These are phyloP conservation scores for Backusella psychrophila DNA, from an alignment of 192 early-diverging fungal species.

Conservation along the genomic window DNA sequence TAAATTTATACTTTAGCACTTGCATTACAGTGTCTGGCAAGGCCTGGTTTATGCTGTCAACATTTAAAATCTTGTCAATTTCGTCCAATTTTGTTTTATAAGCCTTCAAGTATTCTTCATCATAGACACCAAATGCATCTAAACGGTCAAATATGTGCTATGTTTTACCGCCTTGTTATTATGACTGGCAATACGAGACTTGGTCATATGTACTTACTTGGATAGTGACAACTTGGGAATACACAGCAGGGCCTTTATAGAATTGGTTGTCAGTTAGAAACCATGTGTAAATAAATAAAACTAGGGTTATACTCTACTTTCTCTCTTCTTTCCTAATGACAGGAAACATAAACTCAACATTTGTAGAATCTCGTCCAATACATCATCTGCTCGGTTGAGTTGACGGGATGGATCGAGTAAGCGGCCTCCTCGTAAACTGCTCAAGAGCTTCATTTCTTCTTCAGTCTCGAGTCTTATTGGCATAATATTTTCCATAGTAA, in stretches of 20 bases:
- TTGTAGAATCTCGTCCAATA: conserved; percentile 73
- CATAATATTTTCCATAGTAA: conserved; percentile 58
- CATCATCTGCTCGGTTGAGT: conserved; percentile 55
- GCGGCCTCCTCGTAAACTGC: conserved; percentile 12
- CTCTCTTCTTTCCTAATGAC: conserved; percentile 71
- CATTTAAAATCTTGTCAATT: conserved; percentile 56
- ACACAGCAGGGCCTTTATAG: conserved; percentile 27
- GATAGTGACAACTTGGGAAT: conserved; percentile 32
- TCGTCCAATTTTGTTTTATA: conserved; percentile 56
- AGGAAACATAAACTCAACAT: conserved; percentile 74
- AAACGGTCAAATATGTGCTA: conserved; percentile 64
- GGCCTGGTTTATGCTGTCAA: conserved; percentile 39
- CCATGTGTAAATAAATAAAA: neutral
- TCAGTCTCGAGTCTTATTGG: conserved; percentile 55
- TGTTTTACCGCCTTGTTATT: neutral
- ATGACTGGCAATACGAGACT: neutral
- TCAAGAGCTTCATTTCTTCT: conserved; percentile 45
- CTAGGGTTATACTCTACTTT: conserved; percentile 40
- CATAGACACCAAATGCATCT: conserved; percentile 59
- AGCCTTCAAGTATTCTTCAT: conserved; percentile 51
- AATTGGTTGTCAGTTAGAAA: neutral
- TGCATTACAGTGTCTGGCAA: conserved; percentile 40
- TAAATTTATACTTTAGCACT: conserved; percentile 41
- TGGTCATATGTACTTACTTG: conserved; percentile 12
- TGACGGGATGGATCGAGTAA: conserved; percentile 3